phyloP scores from a whole-genome alignment of 257 asterid genomes.

The Solanum paucissectum region DNA sequence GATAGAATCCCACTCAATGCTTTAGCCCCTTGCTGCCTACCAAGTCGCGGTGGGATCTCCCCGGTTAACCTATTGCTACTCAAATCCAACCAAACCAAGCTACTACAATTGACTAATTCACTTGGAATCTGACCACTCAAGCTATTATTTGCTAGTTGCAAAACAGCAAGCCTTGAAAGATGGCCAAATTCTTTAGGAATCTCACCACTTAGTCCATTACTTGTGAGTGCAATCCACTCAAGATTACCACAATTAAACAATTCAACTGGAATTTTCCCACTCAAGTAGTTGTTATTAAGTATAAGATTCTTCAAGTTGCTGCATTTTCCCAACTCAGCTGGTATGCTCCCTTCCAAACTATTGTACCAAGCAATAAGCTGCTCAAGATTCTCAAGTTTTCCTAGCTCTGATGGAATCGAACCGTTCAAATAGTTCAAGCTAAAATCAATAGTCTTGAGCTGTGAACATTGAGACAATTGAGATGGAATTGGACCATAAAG shows the following conservation, averaged over 20 bases:
- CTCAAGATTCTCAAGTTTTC: constrained; percentile 66
- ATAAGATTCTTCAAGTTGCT: constrained; percentile 77
- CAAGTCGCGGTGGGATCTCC: constrained; percentile 79
- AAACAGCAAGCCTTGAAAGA: constrained; percentile 64
- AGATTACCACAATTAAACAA: constrained; percentile 49
- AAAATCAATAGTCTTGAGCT: constrained; percentile 67
- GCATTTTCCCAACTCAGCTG: constrained; percentile 73
- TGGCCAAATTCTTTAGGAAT: constrained; percentile 55
- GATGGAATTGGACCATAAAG: constrained; percentile 60
- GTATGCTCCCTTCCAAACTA: constrained; percentile 61
- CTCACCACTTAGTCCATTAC: constrained; percentile 62
- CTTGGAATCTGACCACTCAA: constrained; percentile 68
- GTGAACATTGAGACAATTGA: constrained; percentile 50
- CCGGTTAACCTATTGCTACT: constrained; percentile 64
- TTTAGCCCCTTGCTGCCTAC: constrained; percentile 72
- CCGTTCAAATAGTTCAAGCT: constrained; percentile 82
- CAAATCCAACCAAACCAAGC: constrained; percentile 81
- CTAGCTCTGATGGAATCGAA: constrained; percentile 66
- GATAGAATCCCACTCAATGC: constrained; percentile 73
- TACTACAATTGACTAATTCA: constrained; percentile 60
- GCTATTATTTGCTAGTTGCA: constrained; percentile 78
- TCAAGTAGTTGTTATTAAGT: constrained; percentile 67
- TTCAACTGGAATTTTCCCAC: constrained; percentile 57
- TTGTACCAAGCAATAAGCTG: constrained; percentile 94
- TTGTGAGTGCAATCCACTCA: constrained; percentile 85